Conservation (phyloP, 2,329 filamentous ascomycete species). For the Alternaria novae-zelandiae region DNA sequence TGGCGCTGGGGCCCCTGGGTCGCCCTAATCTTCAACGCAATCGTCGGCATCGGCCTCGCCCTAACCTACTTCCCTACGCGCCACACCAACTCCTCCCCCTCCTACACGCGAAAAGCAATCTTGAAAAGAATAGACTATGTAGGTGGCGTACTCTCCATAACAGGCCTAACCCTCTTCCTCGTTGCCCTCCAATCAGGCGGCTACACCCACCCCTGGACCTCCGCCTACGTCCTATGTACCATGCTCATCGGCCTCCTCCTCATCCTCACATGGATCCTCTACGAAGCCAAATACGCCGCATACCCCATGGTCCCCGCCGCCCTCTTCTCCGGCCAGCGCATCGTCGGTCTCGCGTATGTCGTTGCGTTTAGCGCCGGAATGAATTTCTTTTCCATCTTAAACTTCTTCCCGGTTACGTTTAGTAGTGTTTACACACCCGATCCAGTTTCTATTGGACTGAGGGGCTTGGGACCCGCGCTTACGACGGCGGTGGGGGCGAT, state of each 20-base stretch:
- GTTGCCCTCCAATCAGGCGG: slow-evolving; percentile 51
- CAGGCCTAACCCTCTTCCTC: slow-evolving; percentile 45
- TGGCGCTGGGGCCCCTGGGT: slow-evolving; percentile 48
- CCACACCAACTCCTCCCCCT: slow-evolving; percentile 29
- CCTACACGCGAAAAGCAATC: not conserved
- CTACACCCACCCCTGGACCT: slow-evolving; percentile 49
- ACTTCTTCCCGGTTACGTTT: not conserved
- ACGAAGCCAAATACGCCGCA: not conserved
- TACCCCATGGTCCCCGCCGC: not conserved
- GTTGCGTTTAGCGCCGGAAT: not conserved
- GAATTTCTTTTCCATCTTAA: not conserved
- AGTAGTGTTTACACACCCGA: not conserved
- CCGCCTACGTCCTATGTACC: slow-evolving; percentile 46
- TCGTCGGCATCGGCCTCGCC: slow-evolving; percentile 37
- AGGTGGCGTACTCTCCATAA: slow-evolving; percentile 36
- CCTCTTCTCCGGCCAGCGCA: not conserved
- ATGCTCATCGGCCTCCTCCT: slow-evolving; percentile 41
- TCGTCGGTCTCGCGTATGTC: not conserved
- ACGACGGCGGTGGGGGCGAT: slow-evolving; percentile 9
- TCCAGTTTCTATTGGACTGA: not conserved
- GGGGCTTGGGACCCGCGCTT: not conserved
- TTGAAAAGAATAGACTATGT: not conserved
- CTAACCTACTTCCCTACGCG: slow-evolving; percentile 43
- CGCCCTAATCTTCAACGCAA: slow-evolving; percentile 40
- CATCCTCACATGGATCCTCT: slow-evolving; percentile 12